Base-by-base conservation (phyloP, 2,329 filamentous ascomycete species). In the Ascochyta lentis region DNA sequence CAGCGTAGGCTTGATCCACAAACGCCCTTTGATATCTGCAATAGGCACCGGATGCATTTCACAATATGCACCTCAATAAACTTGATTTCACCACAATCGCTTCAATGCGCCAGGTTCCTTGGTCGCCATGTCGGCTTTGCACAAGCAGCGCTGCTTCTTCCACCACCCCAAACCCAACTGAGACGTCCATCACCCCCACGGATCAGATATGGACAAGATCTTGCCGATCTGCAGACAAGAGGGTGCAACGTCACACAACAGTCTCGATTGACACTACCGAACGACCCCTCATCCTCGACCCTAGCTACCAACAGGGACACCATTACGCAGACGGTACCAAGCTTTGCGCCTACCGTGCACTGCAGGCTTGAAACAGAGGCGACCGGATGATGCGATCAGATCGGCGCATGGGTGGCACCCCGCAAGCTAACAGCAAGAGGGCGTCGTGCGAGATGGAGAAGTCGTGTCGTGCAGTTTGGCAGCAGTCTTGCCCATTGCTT, bases 231-330 rank as follows among this genome's bases (percentile, higher is more conserved):
- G 52, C 45, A 50, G 54, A 61, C 46, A 13, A 46, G 34, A 52
- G 40, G 51, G 60, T 68, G 65, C 50, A 64, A 67, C 64, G 61
- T 68, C 60, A 43, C 58, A 67, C 65, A 46, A 34, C 29, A 29
- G 33, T 49, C 40, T 43, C 55, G 51, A 37, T 44, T 56, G 54
- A 59, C 55, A 58, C 55, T 56, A 52, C 60, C 59, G 62, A 62
- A 52, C 59, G 54, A 61, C 45, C 54, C 49, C 41, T 58, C 46
- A 48, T 39, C 29, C 40, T 39, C 45, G 43, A 46, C 49, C 43
- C 42, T 54, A 42, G 48, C 33, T 56, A 35, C 49, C 27, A 23
- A 44, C 27, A 40, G 31, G 29, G 47, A 34, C 35, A 56, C 29
- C 54, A 47, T 38, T 45, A 51, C 48, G 54, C 52, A 37, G 49